phyloP scores from a whole-genome alignment of 2,329 filamentous ascomycete genomes.

The Albophoma yamanashiensis region DNA sequence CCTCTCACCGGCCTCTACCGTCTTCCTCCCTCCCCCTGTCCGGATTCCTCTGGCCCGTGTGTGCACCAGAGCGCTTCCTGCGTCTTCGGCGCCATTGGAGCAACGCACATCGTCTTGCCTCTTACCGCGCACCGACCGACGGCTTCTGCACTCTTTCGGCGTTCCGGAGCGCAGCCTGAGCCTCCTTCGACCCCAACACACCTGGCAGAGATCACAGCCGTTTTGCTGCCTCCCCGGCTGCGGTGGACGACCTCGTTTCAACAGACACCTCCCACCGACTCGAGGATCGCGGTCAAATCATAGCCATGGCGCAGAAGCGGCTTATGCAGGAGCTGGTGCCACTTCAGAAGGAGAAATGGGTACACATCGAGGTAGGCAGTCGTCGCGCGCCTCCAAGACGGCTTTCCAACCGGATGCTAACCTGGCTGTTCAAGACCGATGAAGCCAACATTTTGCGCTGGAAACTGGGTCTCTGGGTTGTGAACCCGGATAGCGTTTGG shows the following conservation, averaged over 20 bases:
- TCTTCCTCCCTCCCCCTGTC: not conserved
- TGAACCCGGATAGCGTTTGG: constrained; percentile 87
- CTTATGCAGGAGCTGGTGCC: constrained; percentile 81
- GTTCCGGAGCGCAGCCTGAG: not conserved
- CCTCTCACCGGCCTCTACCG: not conserved
- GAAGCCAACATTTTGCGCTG: constrained; percentile 80
- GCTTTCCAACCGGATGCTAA: constrained; percentile 1
- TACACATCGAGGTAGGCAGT: constrained; percentile 66
- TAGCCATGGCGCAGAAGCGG: constrained; percentile 51
- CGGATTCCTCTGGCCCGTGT: not conserved
- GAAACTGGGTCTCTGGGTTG: constrained; percentile 80
- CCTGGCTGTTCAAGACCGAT: constrained; percentile 42
- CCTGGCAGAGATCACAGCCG: not conserved
- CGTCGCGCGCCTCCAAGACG: not conserved
- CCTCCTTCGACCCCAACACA: not conserved
- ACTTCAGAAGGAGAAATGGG: constrained; percentile 85
- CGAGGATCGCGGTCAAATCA: not conserved
- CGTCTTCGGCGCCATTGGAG: not conserved
- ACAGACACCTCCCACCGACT: not conserved
- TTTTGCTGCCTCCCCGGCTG: not conserved
- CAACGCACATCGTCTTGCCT: not conserved
- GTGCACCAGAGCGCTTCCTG: not conserved
- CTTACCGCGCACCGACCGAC: not conserved
- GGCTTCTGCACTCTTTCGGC: not conserved
- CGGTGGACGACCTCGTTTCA: not conserved